phyloP scores from a whole-genome alignment of 345 rosid species.

The Zanthoxylum bungeanum region DNA sequence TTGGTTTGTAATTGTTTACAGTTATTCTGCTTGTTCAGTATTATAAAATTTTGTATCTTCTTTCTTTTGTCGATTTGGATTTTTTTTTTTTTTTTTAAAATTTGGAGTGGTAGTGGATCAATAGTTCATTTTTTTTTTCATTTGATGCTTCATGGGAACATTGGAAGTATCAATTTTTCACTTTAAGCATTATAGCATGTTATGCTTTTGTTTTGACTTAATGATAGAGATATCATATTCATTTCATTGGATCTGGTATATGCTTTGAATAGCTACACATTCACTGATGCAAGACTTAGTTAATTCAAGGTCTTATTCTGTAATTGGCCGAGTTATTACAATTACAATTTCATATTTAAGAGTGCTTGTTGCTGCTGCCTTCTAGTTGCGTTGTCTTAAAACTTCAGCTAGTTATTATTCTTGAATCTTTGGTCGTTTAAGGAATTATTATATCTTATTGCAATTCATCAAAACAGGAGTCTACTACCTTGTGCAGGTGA shows the following conservation, averaged over 20 bases:
- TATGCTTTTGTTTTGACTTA: background rate
- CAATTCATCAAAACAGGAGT: background rate
- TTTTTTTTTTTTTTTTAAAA: background rate
- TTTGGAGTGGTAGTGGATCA: background rate
- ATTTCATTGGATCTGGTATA: background rate
- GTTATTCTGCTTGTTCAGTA: background rate
- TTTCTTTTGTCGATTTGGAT: background rate
- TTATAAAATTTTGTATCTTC: background rate
- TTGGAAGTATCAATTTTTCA: background rate
- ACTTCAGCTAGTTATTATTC: background rate
- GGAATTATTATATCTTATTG: background rate
- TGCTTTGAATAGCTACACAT: background rate
- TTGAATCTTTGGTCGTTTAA: background rate
- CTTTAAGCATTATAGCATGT: background rate
- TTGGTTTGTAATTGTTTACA: background rate
- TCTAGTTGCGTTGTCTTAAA: background rate
- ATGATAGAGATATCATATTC: background rate
- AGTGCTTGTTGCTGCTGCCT: no score
- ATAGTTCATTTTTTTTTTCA: background rate
- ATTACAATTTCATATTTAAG: background rate
- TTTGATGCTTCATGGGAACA: background rate
- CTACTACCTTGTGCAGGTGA: constrained; percentile 6
- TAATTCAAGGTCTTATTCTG: background rate
- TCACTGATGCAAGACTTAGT: background rate
- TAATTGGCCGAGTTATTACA: background rate